phyloP scores from a whole-genome alignment of 345 rosid species.

The Camelina laxa region DNA sequence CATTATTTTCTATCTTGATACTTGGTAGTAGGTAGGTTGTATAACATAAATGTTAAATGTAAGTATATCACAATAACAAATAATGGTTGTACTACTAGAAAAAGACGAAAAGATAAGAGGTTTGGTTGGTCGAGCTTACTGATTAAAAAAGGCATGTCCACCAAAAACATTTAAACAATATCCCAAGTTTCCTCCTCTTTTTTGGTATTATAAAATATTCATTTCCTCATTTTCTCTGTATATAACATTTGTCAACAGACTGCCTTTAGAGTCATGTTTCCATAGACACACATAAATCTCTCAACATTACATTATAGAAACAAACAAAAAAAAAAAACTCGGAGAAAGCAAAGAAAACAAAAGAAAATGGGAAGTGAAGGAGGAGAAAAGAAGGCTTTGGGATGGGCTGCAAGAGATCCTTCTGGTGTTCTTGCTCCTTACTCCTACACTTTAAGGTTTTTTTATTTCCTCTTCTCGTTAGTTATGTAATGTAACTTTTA shows the following conservation, averaged over 20 bases:
- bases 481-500: background rate
- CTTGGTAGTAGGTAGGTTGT: background rate
- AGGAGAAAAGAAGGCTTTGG: constrained; percentile 57
- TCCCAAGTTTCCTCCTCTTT: background rate
- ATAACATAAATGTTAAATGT: background rate
- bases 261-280: constrained; percentile 5
- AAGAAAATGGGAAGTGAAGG: constrained; percentile 52
- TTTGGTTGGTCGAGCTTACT: constrained; percentile 35
- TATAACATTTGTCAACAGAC: constrained; percentile 5
- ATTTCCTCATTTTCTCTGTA: constrained; percentile 6
- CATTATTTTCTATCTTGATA: background rate
- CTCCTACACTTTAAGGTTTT: constrained; percentile 60
- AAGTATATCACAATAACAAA: too few species aligned
- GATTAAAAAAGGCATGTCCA: constrained; percentile 17
- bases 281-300: constrained; percentile 23
- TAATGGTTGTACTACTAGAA: background rate
- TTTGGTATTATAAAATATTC: background rate
- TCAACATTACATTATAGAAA: background rate
- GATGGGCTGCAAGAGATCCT: constrained; percentile 88
- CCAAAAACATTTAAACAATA: background rate
- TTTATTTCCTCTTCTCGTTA: background rate
- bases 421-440: constrained; percentile 73
- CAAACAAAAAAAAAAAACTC: background rate
- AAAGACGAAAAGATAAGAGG: constrained; percentile 1
- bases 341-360: constrained; percentile 7